A percentile compares a stretch with the other conserved stretches of the same genome.
phyloP scores from a whole-genome alignment of 305 asterid genomes.

The Solanum hybrid region DNA sequence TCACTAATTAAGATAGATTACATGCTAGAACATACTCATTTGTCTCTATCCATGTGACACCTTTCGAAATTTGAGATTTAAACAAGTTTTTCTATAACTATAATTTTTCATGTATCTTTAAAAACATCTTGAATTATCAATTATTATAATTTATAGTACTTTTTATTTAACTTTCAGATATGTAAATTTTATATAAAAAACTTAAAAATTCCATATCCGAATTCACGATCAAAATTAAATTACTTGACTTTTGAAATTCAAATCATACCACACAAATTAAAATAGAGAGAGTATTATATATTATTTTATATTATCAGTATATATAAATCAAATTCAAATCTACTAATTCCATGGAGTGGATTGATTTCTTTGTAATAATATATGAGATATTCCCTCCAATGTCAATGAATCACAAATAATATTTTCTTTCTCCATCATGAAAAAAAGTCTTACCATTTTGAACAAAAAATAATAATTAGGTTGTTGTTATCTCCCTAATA shows the following conservation, averaged over 20 bases:
- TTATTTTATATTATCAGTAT: background rate
- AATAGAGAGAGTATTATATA: no score
- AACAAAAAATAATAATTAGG: background rate
- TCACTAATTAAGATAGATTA: background rate
- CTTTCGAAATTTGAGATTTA: background rate
- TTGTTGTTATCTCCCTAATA: background rate
- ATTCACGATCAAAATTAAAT: background rate
- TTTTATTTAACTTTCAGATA: no score
- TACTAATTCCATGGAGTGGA: background rate
- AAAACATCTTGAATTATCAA: no score
- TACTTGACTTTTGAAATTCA: background rate
- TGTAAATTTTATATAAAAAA: no score
- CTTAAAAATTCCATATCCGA: background rate
- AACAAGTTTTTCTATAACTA: no score
- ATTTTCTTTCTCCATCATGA: background rate
- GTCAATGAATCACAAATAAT: background rate
- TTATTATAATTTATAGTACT: no score
- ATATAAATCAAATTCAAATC: background rate
- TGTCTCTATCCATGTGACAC: background rate
- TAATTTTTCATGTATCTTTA: no score
- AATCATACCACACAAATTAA: background rate
- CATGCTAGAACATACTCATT: background rate
- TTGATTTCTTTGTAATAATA: background rate
- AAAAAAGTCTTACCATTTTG: background rate
- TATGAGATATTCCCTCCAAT: background rate